phyloP scores from a whole-genome alignment of 257 asterid species.

The Solanum dulcamara region DNA sequence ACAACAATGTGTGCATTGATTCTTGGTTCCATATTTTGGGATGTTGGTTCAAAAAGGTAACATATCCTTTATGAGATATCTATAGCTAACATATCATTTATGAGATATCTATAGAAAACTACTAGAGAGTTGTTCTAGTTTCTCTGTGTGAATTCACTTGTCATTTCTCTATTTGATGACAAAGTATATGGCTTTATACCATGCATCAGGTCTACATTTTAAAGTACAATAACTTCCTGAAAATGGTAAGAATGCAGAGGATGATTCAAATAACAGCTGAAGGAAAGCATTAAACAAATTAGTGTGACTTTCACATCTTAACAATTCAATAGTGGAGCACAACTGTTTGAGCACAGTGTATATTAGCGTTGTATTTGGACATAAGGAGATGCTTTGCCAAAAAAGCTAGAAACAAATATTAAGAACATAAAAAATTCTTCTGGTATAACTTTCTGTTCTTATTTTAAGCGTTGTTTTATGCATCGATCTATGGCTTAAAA shows the following conservation, averaged over 20 bases:
- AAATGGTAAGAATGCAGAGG: background rate
- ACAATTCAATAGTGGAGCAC: background rate
- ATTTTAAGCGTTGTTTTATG: background rate
- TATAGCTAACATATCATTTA: constrained; percentile 2
- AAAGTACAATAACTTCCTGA: background rate
- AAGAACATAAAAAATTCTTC: background rate
- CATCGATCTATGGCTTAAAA: background rate
- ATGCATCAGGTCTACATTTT: background rate
- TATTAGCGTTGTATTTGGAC: background rate
- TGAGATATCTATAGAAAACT: background rate
- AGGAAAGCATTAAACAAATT: background rate
- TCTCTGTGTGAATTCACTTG: background rate
- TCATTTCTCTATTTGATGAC: background rate
- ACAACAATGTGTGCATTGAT: constrained; percentile 67
- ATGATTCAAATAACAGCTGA: background rate
- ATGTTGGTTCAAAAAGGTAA: constrained; percentile 73
- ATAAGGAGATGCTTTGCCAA: background rate
- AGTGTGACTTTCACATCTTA: background rate
- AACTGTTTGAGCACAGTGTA: background rate
- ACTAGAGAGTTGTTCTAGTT: background rate
- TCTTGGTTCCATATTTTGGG: constrained; percentile 75
- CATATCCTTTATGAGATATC: background rate
- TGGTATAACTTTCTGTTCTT: background rate
- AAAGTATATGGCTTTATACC: background rate
- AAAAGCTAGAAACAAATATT: background rate